These are phyloP conservation scores for Boletus insuetus DNA, from an alignment of 768 basidiomycete genomes.

Conservation along the genomic window DNA sequence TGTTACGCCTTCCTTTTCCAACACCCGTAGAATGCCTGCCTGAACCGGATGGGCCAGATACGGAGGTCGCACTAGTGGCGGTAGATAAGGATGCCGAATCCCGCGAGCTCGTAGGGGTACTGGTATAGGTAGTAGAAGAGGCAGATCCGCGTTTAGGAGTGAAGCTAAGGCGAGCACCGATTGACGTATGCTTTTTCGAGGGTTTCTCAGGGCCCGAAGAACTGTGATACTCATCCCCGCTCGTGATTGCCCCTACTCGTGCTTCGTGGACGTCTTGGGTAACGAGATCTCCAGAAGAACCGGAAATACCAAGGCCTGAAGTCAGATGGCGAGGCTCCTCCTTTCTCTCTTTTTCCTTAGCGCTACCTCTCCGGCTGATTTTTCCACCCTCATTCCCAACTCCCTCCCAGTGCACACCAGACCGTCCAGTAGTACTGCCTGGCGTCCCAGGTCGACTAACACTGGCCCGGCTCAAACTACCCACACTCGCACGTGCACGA, in stretches of 20 bases:
- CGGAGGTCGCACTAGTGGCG: slow-evolving; percentile 74
- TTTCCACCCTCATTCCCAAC: slow-evolving; percentile 40
- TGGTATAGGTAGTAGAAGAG: slow-evolving; percentile 83
- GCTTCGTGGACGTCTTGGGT: slow-evolving; percentile 41
- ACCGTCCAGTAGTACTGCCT: slow-evolving; percentile 47
- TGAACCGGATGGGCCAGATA: slow-evolving; percentile 57
- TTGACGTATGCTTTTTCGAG: slow-evolving; percentile 58
- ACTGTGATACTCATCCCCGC: slow-evolving; percentile 56
- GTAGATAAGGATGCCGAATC: slow-evolving; percentile 84
- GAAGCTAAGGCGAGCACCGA: slow-evolving; percentile 65
- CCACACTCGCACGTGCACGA: slow-evolving; percentile 73
- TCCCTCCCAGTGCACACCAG: slow-evolving; percentile 73
- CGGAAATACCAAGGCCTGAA: slow-evolving; percentile 35
- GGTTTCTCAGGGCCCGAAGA: slow-evolving; percentile 57
- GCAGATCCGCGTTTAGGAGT: slow-evolving; percentile 87
- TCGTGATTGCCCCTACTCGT: slow-evolving; percentile 41
- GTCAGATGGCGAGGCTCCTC: slow-evolving; percentile 27
- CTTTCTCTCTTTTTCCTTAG: slow-evolving; percentile 47
- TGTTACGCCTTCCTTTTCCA: slow-evolving; percentile 70
- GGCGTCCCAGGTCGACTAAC: slow-evolving; percentile 76
- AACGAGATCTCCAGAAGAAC: slow-evolving; percentile 33
- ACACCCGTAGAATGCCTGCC: slow-evolving; percentile 64
- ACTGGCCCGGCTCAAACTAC: slow-evolving; percentile 64
- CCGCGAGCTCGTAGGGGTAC: slow-evolving; percentile 78
- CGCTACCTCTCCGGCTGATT: slow-evolving; percentile 36